Percentiles rank a stretch among this genome's conserved stretches.
Conservation (phyloP, 805 yeast species). For the Starmerella riodocensis region DNA sequence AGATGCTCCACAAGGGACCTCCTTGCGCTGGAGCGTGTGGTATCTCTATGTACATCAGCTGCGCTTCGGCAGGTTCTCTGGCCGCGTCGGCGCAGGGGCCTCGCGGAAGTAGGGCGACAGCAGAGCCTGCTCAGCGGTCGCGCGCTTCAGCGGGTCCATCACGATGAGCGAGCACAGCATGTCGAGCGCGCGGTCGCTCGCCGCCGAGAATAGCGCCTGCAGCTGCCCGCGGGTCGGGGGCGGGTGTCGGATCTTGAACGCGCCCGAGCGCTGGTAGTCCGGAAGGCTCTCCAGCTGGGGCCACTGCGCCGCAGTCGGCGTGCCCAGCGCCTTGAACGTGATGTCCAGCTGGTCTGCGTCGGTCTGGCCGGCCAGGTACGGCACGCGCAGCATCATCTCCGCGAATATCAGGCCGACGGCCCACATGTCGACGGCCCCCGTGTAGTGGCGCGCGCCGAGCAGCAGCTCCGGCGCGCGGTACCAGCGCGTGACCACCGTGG, state of each 20-base stretch:
- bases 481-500: conserved; percentile 96
- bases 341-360: conserved; percentile 82
- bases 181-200: conserved; percentile 72
- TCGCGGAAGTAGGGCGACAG: conserved; percentile 58
- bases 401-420: conserved; percentile 94
- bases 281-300: conserved; percentile 76
- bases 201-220: conserved; percentile 75
- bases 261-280: conserved; percentile 34
- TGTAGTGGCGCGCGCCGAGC: conserved; percentile 78
- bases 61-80: conserved; percentile 42
- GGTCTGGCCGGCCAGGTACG: conserved; percentile 85
- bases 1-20: too few species aligned
- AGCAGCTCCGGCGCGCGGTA: conserved; percentile 90
- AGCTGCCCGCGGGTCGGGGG: conserved; percentile 70
- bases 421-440: conserved; percentile 88
- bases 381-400: conserved; percentile 86
- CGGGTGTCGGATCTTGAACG: conserved; percentile 44
- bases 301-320: conserved; percentile 89
- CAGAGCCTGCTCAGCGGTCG: conserved; percentile 51
- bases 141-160: conserved; percentile 66
- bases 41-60: too few species aligned
- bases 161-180: conserved; percentile 58
- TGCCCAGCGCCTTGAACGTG: conserved; percentile 91
- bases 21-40: too few species aligned
- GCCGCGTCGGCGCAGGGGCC: conserved; percentile 61